Base-by-base conservation (phyloP, 1,139 yeast genomes). In the Pichia inconspicua region DNA sequence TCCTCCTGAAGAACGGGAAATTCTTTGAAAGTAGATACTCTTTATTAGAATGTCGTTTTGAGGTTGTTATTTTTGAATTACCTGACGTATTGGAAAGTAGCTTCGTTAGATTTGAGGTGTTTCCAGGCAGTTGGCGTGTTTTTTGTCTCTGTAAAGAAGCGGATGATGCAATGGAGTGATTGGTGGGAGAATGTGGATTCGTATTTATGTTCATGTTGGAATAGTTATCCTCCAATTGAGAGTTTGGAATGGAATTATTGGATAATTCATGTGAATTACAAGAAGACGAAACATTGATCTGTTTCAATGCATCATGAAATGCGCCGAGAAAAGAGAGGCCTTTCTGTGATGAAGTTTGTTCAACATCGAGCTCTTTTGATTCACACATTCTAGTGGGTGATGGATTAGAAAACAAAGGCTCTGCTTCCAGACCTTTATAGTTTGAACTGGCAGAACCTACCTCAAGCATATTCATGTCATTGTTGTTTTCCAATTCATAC, bases 1-100 rank as follows among this genome's bases (percentile, higher is more conserved):
- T 72, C 59, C 83, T 82, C 49, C 96, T 71, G 62, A 84, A 86
- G 50, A 81, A 77, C 1, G 97, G 97, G 66, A 87, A 89, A 57
- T 94, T 86, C 58, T 82, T 83, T 17, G 82, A 80, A 64, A 82
- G 87, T 50, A 81, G 73, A 54, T 77, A 72, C 62, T 86, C 95
- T 52, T 77, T 75, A 43, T 69, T 69, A 54, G 43, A 30, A n/a
- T 5, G 40, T 22, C 11, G 22, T 74, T 75, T 51, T 49, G 59
- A 44, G 48, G 58, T 14, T 40, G 9, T 28, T 5, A 12, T 3
- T n/a, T 34, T 35, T 5, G 25, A 45, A 59, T 45, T 51, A 57
- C 22, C 35, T 17, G 44, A 52, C 5, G 34, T 40, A 7, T 45
- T 42, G 3, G 47, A 52, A 12, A 59, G 34, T 5, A 57, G 38